Percentiles rank a stretch among this genome's conserved stretches.
Evolutionary conservation across 495 filamentous ascomycete species (phyloP).

Genomic region (Platismatia glauca): DNA sequence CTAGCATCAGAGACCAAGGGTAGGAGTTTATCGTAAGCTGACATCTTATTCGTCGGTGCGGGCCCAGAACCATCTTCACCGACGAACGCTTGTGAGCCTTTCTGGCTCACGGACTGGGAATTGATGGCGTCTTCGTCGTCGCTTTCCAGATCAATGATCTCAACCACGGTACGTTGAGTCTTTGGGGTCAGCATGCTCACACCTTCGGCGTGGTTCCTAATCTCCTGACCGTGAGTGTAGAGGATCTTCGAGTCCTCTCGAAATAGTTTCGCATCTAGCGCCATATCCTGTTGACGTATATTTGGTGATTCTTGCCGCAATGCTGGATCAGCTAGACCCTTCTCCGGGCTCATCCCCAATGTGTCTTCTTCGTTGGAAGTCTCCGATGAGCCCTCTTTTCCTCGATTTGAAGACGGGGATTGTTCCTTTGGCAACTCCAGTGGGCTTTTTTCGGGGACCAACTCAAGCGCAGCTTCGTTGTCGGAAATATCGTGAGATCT

Average conservation of each 20-base stretch:
- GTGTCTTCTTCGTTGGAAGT: not conserved
- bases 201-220: not conserved
- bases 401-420: not conserved
- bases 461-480: not conserved
- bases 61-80: not conserved
- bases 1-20: not conserved
- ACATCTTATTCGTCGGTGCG: not conserved
- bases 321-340: not conserved
- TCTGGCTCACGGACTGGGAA: not conserved
- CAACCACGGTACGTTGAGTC: not conserved
- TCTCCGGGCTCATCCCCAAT: not conserved
- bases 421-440: too few relatives aligned
- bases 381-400: too few relatives aligned
- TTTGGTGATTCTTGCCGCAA: not conserved
- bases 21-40: not conserved
- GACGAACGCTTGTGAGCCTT: not conserved
- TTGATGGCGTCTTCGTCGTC: constrained; percentile 11
- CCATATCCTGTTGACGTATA: not conserved
- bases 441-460: not conserved
- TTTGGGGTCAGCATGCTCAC: not conserved
- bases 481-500: not conserved
- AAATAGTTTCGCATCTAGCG: not conserved
- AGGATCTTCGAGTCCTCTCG: not conserved
- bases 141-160: constrained; percentile 20
- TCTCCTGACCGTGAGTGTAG: not conserved